Evolutionary conservation across 495 filamentous ascomycete genomes (phyloP).

Genomic region (Neurospora hispaniola): DNA sequence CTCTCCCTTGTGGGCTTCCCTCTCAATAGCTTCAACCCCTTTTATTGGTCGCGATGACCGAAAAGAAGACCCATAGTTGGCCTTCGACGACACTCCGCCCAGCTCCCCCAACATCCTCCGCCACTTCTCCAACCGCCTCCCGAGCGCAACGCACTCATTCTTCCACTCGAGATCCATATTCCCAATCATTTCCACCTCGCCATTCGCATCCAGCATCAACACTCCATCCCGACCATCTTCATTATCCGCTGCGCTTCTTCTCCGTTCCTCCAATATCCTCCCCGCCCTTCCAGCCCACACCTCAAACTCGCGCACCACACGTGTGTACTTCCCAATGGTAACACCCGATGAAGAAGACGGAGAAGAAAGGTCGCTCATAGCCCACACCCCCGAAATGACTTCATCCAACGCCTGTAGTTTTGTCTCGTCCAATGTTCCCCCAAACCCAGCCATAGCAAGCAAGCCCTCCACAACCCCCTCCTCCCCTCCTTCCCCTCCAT

Average conservation of each 20-base stretch:
- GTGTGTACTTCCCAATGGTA: conserved; percentile 34
- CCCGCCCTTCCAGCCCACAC: conserved; percentile 36
- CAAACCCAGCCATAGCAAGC: conserved; percentile 20
- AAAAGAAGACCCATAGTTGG: not conserved
- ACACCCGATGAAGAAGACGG: not conserved
- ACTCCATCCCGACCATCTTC: conserved; percentile 19
- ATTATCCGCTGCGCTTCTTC: conserved; percentile 10
- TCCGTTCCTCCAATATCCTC: conserved; percentile 27
- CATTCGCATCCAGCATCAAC: conserved; percentile 20
- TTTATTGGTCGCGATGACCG: not conserved
- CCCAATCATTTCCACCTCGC: conserved; percentile 27
- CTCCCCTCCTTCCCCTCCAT: conserved; percentile 14
- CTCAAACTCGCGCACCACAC: conserved; percentile 39
- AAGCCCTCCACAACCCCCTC: conserved; percentile 12
- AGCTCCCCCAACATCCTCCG: conserved; percentile 24
- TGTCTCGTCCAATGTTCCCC: conserved; percentile 15
- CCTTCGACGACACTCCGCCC: conserved; percentile 8
- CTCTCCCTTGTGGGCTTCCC: not conserved
- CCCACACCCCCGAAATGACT: conserved; percentile 40
- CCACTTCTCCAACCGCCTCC: conserved; percentile 35
- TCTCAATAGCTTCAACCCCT: not conserved
- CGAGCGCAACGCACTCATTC: conserved; percentile 31
- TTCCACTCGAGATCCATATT: conserved; percentile 32
- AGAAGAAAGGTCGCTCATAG: conserved; percentile 27
- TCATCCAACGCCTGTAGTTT: conserved; percentile 42